Conservation (phyloP, 495 filamentous ascomycete species). For the Durotheca rogersii region DNA sequence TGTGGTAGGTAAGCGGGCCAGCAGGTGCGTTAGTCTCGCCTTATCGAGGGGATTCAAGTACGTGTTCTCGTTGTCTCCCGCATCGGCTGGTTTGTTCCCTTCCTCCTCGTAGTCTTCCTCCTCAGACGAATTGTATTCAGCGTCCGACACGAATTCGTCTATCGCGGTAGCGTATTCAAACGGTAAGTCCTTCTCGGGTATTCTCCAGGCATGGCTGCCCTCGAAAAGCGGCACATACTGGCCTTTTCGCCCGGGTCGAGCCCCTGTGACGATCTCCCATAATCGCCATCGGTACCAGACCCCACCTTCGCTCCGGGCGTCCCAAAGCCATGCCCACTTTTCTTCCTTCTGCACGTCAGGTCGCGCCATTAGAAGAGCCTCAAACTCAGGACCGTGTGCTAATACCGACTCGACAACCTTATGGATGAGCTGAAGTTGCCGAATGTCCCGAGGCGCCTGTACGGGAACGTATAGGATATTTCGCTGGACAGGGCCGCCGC, state of each 20-base stretch:
- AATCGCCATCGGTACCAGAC: slow-evolving; percentile 90
- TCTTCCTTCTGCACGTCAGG: slow-evolving; percentile 77
- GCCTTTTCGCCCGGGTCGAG: slow-evolving; percentile 37
- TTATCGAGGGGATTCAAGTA: slow-evolving; percentile 85
- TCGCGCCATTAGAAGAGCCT: slow-evolving; percentile 86
- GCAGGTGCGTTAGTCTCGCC: slow-evolving; percentile 75
- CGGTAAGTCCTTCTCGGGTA: slow-evolving; percentile 63
- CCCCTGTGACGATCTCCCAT: slow-evolving; percentile 76
- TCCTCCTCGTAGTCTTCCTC: slow-evolving; percentile 84
- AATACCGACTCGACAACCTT: slow-evolving; percentile 78
- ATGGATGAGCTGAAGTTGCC: slow-evolving; percentile 81
- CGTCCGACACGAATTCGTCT: slow-evolving; percentile 75
- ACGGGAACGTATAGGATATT: slow-evolving; percentile 69
- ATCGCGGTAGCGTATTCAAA: slow-evolving; percentile 75
- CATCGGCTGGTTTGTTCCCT: slow-evolving; percentile 57
- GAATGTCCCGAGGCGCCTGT: slow-evolving; percentile 72
- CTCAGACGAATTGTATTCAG: slow-evolving; percentile 84
- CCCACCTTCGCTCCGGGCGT: slow-evolving; percentile 74
- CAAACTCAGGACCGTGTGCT: slow-evolving; percentile 81
- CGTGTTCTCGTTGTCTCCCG: slow-evolving; percentile 58
- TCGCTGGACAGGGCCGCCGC: slow-evolving; percentile 48
- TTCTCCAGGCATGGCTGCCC: slow-evolving; percentile 66
- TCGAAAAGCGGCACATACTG: slow-evolving; percentile 66
- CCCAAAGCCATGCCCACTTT: slow-evolving; percentile 93
- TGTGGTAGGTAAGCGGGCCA: slow-evolving; percentile 76